These are phyloP conservation scores for Cystobasidium ongulense DNA, from an alignment of 768 basidiomycete genomes.

Conservation along the genomic window DNA sequence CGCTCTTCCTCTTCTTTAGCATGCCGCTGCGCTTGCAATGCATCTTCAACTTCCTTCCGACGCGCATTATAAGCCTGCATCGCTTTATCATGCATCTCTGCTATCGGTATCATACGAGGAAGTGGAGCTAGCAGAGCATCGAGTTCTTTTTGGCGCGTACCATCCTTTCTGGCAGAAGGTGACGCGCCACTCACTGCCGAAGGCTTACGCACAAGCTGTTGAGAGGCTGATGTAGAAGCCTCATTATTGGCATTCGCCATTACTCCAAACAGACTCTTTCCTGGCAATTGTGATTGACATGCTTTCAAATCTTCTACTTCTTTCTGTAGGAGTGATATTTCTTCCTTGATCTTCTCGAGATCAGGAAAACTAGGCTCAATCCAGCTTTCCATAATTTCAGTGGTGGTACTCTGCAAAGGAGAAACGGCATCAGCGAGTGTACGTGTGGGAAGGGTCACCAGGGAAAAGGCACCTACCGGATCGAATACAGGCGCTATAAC, in stretches of 20 bases:
- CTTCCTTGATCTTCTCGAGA: conserved; percentile 12
- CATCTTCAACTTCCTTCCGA: not conserved
- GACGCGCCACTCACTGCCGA: not conserved
- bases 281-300: not conserved
- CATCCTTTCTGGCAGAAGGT: not conserved
- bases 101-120: not conserved
- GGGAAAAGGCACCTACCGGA: not conserved
- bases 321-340: not conserved
- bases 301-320: conserved; percentile 3
- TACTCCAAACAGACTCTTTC: not conserved
- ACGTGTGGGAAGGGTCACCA: not conserved
- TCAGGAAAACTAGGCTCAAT: not conserved
- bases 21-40: conserved; percentile 2
- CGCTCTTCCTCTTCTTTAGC: conserved; percentile 29
- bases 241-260: not conserved
- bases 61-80: conserved; percentile 24
- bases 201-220: not conserved
- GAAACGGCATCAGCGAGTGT: not conserved
- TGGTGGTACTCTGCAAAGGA: not conserved
- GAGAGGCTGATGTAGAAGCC: not conserved
- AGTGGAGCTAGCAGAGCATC: conserved; percentile 10
- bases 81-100: conserved; percentile 21
- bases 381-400: conserved; percentile 17
- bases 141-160: not conserved
- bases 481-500: conserved; percentile 9